Base-by-base conservation (phyloP, 352 stramenopile species). In the Pythium pectinolyticum region DNA sequence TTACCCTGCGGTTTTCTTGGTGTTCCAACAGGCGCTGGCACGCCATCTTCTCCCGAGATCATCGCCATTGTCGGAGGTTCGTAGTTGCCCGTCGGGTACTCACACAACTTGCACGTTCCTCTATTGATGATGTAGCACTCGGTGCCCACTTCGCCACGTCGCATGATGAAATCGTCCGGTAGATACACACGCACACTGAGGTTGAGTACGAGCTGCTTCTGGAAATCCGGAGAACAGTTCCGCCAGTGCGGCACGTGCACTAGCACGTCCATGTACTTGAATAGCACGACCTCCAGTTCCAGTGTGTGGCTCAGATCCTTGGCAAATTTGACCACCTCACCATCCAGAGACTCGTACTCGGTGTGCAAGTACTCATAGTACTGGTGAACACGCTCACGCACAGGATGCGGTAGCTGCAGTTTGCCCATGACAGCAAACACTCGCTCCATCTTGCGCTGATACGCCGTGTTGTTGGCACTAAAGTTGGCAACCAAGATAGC, bases 71-170 rank as follows among this genome's bases (percentile, higher is more conserved):
- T 50, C 8, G 43, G 43, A 22, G 43, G 43, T 15, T 50, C 43
- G 22, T 50, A 50, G 43, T 50, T 50, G 6, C 43, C 43, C 4
- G 22, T 50, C 24, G 43, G 43, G n/a, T 50, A 50, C 43, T 50
- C 43, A 15, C 22, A 50, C 22, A 50, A 52, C 48, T 89, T 76
- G 43, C 82, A 89, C 15, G 74, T 66, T 2, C 80, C 84, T 1
- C 77, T 75, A 40, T 90, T 86, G 17, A 92, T 73, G 62, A 90
- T 88, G 66, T 82, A 92, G 58, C 85, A 86, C 24, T 90, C 75
- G 28, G 74, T 72, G 37, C 75, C 78, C 0, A 88, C 73, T 47
- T 91, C 80, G 9, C 74, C 80, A 39, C 77, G 66, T 14, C 79
- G 69, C 30, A 89, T 80, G 40, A 94, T 80, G 37, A 83, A 93